Base-by-base conservation (phyloP, 371 early-diverging fungal genomes). In the Entomophthora muscae region DNA sequence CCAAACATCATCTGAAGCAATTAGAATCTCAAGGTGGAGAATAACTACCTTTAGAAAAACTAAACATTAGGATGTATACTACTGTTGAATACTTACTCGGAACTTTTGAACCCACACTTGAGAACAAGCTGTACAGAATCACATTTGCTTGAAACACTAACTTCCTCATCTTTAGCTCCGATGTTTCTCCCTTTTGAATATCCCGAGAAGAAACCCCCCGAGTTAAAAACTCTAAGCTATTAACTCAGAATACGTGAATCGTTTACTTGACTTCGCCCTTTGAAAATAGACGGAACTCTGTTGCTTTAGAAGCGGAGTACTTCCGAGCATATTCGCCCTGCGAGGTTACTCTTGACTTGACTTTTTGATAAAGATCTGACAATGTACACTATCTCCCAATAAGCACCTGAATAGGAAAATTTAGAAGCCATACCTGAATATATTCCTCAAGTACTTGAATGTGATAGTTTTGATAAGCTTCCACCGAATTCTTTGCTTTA, bases 1-100 rank as follows among this genome's bases (percentile, higher is more conserved):
- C 60, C 60, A 65, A 2, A 65, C 21, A 28, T 65, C 65, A 65
- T 65, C 65, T 65, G 26, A 7, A 12, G n/a, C 27, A 52, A 30
- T 28, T 30, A n/a, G n/a, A n/a, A n/a, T n/a, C n/a, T n/a, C n/a
- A n/a, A n/a, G n/a, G n/a, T n/a, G n/a, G n/a, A n/a, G n/a, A n/a
- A n/a, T n/a, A 32, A 5, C 30, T 27, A 65, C 65, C 65, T 60
- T 60, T 58, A 10, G 42, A 26, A 52, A 55, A 65, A 1, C 65
- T 65, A 60, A 22, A 32, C 51, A 21, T 32, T 26, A 42, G 10
- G 13, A 24, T 61, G 26, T 26, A 61, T 29, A 57, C 3, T 12
- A 28, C 12, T 10, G 7, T 28, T 7, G 1, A 29, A 28, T 21
- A n/a, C 13, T 57, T 57, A 57, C 58, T 57, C 58, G 12, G 29